A percentile compares a stretch with the other conserved stretches of the same genome.
phyloP scores from a whole-genome alignment of 768 basidiomycete genomes.

The Collybiopsis confluens region DNA sequence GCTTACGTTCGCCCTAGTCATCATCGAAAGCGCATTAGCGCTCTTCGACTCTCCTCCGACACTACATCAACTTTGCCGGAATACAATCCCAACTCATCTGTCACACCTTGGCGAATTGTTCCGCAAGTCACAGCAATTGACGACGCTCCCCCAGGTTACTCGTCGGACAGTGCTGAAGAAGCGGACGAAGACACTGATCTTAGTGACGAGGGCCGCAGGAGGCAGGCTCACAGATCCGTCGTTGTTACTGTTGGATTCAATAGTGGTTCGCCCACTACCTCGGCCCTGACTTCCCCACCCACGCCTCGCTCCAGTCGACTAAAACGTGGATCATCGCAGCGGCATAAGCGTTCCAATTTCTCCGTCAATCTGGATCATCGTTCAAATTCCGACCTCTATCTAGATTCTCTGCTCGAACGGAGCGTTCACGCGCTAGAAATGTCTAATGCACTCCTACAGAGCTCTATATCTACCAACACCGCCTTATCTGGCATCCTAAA shows the following conservation, averaged over 20 bases:
- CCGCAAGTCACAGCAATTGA: background rate
- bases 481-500: constrained; percentile 29
- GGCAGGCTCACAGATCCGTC: background rate
- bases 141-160: constrained; percentile 64
- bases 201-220: constrained; percentile 6
- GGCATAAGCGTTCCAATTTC: background rate
- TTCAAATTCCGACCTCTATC: constrained; percentile 42
- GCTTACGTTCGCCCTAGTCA: constrained; percentile 6
- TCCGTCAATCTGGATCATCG: constrained; percentile 3
- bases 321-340: constrained; percentile 10
- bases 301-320: constrained; percentile 15
- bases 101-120: constrained; percentile 23
- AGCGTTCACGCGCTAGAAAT: constrained; percentile 84
- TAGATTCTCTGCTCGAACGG: constrained; percentile 76
- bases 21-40: constrained; percentile 50
- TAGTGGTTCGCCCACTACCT: constrained; percentile 13
- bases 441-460: constrained; percentile 76
- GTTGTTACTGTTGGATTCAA: background rate
- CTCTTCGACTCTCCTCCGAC: constrained; percentile 59
- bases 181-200: constrained; percentile 64
- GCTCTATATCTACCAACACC: constrained; percentile 68
- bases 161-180: constrained; percentile 74
- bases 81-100: constrained; percentile 33
- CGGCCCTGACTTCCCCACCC: constrained; percentile 13
- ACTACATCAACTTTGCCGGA: constrained; percentile 62